Evolutionary conservation across 2,329 filamentous ascomycete genomes (phyloP).

Genomic region (Phoma herbarum): DNA sequence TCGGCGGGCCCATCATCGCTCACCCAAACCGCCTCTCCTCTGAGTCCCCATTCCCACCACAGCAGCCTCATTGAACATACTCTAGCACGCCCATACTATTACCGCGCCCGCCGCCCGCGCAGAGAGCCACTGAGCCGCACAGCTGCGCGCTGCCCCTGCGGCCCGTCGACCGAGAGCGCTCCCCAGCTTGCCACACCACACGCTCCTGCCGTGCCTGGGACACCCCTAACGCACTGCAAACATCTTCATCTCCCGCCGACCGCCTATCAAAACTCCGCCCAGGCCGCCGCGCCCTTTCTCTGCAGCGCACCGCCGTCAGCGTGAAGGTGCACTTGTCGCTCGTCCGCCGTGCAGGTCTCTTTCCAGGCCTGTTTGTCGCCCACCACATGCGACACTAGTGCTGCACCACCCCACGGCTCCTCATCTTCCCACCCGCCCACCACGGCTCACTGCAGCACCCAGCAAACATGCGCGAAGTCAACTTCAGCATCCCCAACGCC

Average conservation of each 20-base stretch:
- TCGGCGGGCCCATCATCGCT: conserved; percentile 12
- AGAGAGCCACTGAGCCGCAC: conserved; percentile 12
- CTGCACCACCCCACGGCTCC: conserved; percentile 40
- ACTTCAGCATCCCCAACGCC: conserved; percentile 99
- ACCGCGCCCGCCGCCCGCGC: conserved; percentile 1
- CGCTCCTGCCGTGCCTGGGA: conserved; percentile 35
- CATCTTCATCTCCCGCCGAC: conserved; percentile 40
- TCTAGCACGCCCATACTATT: conserved; percentile 20
- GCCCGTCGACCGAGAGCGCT: conserved; percentile 15
- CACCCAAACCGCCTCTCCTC: conserved; percentile 16
- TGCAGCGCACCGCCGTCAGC: conserved; percentile 15
- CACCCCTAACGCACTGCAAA: conserved; percentile 46
- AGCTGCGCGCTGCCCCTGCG: conserved; percentile 32
- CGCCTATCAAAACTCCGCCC: conserved; percentile 25
- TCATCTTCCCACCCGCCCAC: conserved; percentile 15
- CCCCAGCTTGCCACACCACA: conserved; percentile 22
- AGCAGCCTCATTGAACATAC: conserved; percentile 24
- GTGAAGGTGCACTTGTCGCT: conserved; percentile 11
- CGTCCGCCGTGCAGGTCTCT: conserved; percentile 22
- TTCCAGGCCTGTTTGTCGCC: conserved; percentile 24
- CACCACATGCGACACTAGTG: conserved; percentile 47
- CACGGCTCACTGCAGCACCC: conserved; percentile 29
- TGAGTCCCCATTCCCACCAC: conserved; percentile 19
- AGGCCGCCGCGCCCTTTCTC: conserved; percentile 6
- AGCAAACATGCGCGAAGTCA: conserved; percentile 93